These are phyloP conservation scores for Camelina hispida DNA, from an alignment of 345 rosid genomes.

Conservation along the genomic window DNA sequence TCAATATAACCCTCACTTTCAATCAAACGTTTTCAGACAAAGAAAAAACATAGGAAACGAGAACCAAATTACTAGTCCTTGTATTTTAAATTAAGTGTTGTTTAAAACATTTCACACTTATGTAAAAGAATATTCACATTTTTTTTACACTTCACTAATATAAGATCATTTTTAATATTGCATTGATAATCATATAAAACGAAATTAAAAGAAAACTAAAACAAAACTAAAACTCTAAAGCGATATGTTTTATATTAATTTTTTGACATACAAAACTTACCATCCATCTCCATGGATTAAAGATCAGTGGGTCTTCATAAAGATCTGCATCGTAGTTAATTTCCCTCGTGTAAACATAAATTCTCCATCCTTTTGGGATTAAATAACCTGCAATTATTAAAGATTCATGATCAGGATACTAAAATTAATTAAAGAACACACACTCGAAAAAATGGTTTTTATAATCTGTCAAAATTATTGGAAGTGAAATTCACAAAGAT, in stretches of 20 bases:
- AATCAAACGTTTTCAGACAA: background rate
- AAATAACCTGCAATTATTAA: conserved; percentile 40
- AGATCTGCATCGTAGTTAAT: conserved; percentile 69
- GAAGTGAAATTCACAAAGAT: conserved; percentile 13
- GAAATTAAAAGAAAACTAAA: background rate
- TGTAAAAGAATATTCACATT: background rate
- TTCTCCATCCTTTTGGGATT: conserved; percentile 51
- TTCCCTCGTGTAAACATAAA: conserved; percentile 69
- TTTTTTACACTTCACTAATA: background rate
- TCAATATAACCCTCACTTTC: background rate
- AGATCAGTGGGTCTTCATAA: conserved; percentile 66
- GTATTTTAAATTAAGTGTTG: background rate
- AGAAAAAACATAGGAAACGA: background rate
- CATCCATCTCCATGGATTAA: conserved; percentile 67
- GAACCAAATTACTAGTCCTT: background rate
- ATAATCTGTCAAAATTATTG: conserved; percentile 38
- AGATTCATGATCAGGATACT: conserved; percentile 25
- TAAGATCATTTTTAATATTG: background rate
- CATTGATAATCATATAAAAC: background rate
- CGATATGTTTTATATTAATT: background rate
- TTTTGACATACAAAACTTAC: conserved; percentile 36
- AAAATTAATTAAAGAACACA: conserved; percentile 21
- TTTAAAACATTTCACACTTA: background rate
- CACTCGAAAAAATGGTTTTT: background rate
- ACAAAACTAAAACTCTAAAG: background rate